phyloP scores from a whole-genome alignment of 2,329 filamentous ascomycete genomes.

The Trichophyton mentagrophytes region DNA sequence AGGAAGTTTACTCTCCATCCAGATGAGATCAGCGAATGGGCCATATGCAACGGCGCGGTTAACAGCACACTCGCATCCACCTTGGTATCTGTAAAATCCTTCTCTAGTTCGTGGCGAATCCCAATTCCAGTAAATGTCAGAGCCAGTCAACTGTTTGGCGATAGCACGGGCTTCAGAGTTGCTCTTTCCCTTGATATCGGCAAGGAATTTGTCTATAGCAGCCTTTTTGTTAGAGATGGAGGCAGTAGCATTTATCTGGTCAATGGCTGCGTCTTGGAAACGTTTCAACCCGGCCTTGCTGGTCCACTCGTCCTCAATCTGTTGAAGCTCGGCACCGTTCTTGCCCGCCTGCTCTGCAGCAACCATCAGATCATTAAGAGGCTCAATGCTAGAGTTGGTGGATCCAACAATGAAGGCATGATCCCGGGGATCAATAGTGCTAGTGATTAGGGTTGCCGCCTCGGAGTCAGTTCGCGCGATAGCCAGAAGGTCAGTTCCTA shows the following conservation, averaged over 20 bases:
- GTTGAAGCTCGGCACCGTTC: constrained; percentile 65
- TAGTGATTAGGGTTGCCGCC: constrained; percentile 91
- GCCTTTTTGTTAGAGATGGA: constrained; percentile 53
- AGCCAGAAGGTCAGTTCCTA: constrained; percentile 70
- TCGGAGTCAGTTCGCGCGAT: constrained; percentile 94
- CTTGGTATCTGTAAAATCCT: constrained; percentile 86
- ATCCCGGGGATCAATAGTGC: constrained; percentile 89
- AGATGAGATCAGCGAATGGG: constrained; percentile 89
- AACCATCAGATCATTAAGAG: constrained; percentile 82
- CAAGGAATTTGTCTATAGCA: constrained; percentile 54
- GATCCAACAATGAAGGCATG: constrained; percentile 83
- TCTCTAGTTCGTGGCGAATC: constrained; percentile 84
- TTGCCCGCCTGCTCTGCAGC: constrained; percentile 74
- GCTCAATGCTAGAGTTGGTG: constrained; percentile 73
- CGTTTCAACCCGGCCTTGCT: constrained; percentile 66
- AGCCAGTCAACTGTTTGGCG: constrained; percentile 62
- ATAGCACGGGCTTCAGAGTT: constrained; percentile 69
- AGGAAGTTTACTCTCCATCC: constrained; percentile 98
- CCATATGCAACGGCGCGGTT: constrained; percentile 86
- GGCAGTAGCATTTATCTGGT: constrained; percentile 59
- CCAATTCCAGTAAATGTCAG: constrained; percentile 88
- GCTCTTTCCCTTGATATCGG: constrained; percentile 65
- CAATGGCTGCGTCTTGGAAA: constrained; percentile 80
- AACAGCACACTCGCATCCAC: constrained; percentile 80
- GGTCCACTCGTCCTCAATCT: constrained; percentile 83